Percentiles rank a stretch among this genome's conserved stretches.
Evolutionary conservation across 2,329 filamentous ascomycete genomes (phyloP).

Genomic region (Penicillium sp.): DNA sequence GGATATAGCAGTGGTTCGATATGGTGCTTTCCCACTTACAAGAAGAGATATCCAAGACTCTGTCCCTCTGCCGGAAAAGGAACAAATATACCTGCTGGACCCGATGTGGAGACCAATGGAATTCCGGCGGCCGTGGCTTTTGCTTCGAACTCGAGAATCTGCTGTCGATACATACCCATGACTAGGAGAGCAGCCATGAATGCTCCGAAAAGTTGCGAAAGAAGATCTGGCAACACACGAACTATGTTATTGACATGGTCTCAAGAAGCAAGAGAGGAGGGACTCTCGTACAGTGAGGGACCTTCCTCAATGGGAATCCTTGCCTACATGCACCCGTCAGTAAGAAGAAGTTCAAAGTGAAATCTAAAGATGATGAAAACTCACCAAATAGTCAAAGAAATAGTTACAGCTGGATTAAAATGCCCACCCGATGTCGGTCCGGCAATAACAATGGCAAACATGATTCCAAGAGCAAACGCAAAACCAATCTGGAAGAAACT

Average conservation of each 20-base stretch:
- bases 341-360: no score
- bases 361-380: constrained; percentile 10
- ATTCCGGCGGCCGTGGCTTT: constrained; percentile 35
- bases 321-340: no score
- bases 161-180: constrained; percentile 55
- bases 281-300: constrained; percentile 20
- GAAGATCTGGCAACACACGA: constrained; percentile 42
- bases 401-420: constrained; percentile 52
- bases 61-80: constrained; percentile 50
- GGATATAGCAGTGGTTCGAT: not conserved
- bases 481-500: constrained; percentile 54
- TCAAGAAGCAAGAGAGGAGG: not conserved
- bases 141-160: constrained; percentile 43
- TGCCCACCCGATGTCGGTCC: constrained; percentile 53
- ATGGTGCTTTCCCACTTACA: constrained; percentile 22
- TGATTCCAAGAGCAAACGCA: constrained; percentile 55
- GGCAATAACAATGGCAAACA: constrained; percentile 57
- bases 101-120: constrained; percentile 43
- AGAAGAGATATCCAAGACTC: constrained; percentile 55
- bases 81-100: constrained; percentile 54
- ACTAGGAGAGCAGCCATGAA: constrained; percentile 55
- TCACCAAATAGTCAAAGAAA: constrained; percentile 36
- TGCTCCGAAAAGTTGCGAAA: constrained; percentile 54
- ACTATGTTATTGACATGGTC: not conserved
- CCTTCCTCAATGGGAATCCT: constrained; percentile 56